phyloP scores from a whole-genome alignment of 345 rosid species.

The Heritiera fomes region DNA sequence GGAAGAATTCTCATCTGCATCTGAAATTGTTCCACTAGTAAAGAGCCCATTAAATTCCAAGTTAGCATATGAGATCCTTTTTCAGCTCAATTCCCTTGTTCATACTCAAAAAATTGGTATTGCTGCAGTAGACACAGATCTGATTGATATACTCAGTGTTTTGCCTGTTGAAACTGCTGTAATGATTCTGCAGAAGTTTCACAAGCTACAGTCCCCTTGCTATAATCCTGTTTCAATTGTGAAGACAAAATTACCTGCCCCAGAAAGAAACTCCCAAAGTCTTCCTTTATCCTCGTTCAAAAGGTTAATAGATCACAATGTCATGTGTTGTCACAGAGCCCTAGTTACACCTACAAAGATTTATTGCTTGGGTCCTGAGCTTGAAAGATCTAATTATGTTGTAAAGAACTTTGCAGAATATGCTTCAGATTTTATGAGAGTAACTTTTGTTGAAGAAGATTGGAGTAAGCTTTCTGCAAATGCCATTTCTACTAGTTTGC shows the following conservation, averaged over 20 bases:
- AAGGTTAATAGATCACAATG: constrained; percentile 47
- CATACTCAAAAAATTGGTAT: constrained; percentile 78
- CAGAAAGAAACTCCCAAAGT: constrained; percentile 38
- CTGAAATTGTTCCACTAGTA: constrained; percentile 67
- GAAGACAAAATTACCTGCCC: constrained; percentile 41
- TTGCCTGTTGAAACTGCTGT: constrained; percentile 48
- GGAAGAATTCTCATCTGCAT: constrained; percentile 43
- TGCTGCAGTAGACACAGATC: constrained; percentile 44
- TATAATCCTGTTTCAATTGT: constrained; percentile 63
- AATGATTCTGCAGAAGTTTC: constrained; percentile 65
- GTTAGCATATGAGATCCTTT: constrained; percentile 70
- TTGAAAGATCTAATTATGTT: constrained; percentile 80
- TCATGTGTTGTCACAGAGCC: constrained; percentile 83
- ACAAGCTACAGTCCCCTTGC: constrained; percentile 58
- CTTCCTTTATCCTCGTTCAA: constrained; percentile 42
- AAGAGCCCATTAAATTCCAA: constrained; percentile 37
- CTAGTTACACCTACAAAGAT: constrained; percentile 78
- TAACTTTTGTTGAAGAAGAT: constrained; percentile 94
- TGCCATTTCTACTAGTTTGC: constrained; percentile 66
- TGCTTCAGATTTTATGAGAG: constrained; percentile 83
- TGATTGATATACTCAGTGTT: constrained; percentile 47
- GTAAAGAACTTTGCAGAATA: constrained; percentile 71
- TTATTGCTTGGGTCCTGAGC: constrained; percentile 93
- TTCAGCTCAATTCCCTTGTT: constrained; percentile 78
- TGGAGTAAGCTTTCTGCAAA: constrained; percentile 79